These are phyloP conservation scores for Fremontodendron californicum DNA, from an alignment of 345 rosid genomes.

Conservation along the genomic window DNA sequence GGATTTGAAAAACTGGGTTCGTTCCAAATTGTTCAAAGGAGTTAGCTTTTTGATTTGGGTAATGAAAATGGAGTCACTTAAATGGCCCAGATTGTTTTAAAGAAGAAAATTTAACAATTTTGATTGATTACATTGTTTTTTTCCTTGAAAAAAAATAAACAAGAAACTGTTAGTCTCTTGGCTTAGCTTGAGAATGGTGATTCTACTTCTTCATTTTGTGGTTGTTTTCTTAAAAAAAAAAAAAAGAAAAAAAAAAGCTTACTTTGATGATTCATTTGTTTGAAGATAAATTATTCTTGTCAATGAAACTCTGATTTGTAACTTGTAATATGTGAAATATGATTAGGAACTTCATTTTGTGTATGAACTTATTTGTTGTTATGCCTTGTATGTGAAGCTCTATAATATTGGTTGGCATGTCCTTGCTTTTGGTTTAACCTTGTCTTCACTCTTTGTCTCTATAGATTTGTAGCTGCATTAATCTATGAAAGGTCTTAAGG, in stretches of 20 bases:
- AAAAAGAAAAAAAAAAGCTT: not conserved
- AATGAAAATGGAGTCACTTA: not conserved
- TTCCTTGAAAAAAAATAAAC: not conserved
- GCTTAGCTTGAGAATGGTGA: not conserved
- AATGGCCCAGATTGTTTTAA: not conserved
- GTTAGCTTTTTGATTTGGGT: not conserved
- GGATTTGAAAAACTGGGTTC: conserved; percentile 1
- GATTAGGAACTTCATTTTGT: not conserved
- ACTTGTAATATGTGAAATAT: not conserved
- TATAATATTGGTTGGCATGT: not conserved
- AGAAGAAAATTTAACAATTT: not conserved
- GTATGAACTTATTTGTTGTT: conserved; percentile 4
- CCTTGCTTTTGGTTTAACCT: not conserved
- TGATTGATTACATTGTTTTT: not conserved
- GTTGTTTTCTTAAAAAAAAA: not conserved
- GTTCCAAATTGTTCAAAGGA: not conserved
- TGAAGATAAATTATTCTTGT: not conserved
- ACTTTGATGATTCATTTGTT: not conserved
- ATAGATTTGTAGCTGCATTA: conserved; percentile 5
- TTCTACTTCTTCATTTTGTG: not conserved
- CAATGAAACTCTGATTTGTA: not conserved
- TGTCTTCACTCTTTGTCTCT: not conserved
- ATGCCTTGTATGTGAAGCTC: not conserved
- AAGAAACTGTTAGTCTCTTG: not conserved
- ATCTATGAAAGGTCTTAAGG: too few relatives aligned